Evolutionary conservation across 2,329 filamentous ascomycete genomes (phyloP).

Genomic region (Cytospora paraplurivora): DNA sequence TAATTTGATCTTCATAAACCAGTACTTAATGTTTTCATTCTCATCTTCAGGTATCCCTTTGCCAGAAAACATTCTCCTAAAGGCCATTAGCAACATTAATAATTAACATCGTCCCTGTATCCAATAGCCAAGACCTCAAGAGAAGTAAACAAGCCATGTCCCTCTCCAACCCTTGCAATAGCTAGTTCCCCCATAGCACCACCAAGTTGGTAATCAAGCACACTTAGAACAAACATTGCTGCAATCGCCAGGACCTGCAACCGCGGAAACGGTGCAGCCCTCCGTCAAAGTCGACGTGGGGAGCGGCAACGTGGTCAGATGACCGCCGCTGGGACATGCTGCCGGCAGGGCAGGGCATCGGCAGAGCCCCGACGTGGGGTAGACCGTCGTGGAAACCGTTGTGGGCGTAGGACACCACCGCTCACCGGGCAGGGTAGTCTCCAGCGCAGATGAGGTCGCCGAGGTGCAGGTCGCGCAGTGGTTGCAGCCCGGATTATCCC

Average conservation of each 20-base stretch:
- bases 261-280: constrained; percentile 5
- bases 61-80: no score
- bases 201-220: no score
- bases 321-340: not conserved
- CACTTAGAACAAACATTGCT: constrained; percentile 5
- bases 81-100: no score
- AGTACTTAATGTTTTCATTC: no score
- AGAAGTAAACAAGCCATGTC: no score
- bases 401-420: not conserved
- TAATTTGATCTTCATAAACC: no score
- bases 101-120: no score
- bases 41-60: no score
- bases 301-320: constrained; percentile 2
- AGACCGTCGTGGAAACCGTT: not conserved
- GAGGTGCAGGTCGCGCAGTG: constrained; percentile 10
- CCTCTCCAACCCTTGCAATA: no score
- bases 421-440: not conserved
- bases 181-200: no score
- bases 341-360: not conserved
- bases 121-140: no score
- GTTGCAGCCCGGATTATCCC: constrained; percentile 7
- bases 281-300: constrained; percentile 6
- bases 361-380: not conserved
- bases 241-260: constrained; percentile 6
- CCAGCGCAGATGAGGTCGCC: not conserved